Conservation (phyloP, 208 protist genomes). For the Polymyxa betae region DNA sequence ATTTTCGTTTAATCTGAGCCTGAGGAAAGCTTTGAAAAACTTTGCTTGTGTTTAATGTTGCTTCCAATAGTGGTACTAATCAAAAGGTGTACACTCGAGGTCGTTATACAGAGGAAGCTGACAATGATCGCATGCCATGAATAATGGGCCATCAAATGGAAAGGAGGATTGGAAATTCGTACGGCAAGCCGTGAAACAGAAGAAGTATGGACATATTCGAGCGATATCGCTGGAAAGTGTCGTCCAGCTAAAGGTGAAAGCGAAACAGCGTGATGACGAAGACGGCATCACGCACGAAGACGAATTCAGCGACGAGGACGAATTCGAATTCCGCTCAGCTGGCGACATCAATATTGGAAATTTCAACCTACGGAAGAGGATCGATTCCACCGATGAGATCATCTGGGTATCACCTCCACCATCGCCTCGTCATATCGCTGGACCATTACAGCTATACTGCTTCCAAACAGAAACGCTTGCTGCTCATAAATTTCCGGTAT, state of each 20-base stretch:
- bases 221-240: background rate
- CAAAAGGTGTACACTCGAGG: too few species aligned
- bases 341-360: background rate
- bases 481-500: background rate
- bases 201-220: background rate
- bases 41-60: too few species aligned
- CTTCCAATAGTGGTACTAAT: too few species aligned
- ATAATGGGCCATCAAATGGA: too few species aligned
- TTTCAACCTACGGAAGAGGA: background rate
- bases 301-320: background rate
- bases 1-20: too few species aligned
- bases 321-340: background rate
- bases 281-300: background rate
- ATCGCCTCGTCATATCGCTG: constrained; percentile 8
- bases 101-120: too few species aligned
- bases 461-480: background rate
- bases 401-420: constrained; percentile 20
- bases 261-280: background rate
- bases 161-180: constrained; percentile 30
- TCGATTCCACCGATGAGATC: background rate
- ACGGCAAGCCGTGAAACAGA: background rate
- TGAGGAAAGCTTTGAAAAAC: too few species aligned
- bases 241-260: background rate
- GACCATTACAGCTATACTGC: background rate
- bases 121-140: too few species aligned